Base-by-base conservation (phyloP, 257 asterid species). In the Buddleja alternifolia region DNA sequence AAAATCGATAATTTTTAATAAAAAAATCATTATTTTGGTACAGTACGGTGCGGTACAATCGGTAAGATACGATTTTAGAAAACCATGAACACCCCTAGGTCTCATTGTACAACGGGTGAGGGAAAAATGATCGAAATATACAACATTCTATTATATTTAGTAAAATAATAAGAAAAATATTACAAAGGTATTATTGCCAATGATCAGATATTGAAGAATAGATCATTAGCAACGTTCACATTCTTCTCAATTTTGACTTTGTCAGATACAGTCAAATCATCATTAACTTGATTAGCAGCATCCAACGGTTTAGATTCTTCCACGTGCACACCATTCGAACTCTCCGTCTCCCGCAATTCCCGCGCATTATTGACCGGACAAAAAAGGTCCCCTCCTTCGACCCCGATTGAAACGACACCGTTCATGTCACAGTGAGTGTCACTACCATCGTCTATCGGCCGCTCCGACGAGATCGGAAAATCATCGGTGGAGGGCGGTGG, bases 221-320 rank as follows among this genome's bases (percentile, higher is more conserved):
- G 55, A 81, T 88, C 93, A 84, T 78, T 86, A 68, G 90, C 97
- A 54, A 90, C 72, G 72, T 77, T 81, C 16, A 74, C 76, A 34
- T 60, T 75, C 66, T 80, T 78, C 42, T 53, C 60, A 39, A 72
- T 32, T 58, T 74, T 68, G 69, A 59, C 67, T 23, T 34, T 23
- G 37, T 67, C 67, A 55, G 56, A 69, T 60, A 32, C 67, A n/a
- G 76, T 58, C 80, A 58, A 36, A 39, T 66, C 69, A 8, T 41
- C 73, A 17, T 64, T 15, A 36, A 12, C 69, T 63, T 63, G 68
- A 51, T 59, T 71, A 12, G 15, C 52, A 14, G 46, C 69, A 63
- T 80, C 80, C 15, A 44, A 79, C 73, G 85, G 83, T 29, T 46
- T 58, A 51, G 69, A 69, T 29, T 7, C 61, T 6, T 66, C 86